phyloP scores from a whole-genome alignment of 306 rosid genomes.

The Cucumis hystrix region DNA sequence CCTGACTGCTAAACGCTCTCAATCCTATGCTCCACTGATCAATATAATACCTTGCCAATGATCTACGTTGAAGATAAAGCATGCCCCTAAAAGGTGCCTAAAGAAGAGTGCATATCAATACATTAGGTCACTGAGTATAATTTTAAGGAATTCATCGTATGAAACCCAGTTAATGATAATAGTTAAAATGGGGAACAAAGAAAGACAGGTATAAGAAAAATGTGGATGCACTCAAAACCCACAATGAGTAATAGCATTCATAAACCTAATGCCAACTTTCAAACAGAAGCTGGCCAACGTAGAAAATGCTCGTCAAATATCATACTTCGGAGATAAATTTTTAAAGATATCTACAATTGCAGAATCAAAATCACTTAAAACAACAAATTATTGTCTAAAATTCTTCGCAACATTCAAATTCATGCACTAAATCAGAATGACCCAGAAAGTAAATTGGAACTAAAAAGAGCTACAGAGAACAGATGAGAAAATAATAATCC shows the following conservation, averaged over 20 bases:
- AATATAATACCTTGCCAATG: constrained; percentile 29
- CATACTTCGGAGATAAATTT: not conserved
- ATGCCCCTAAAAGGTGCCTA: constrained; percentile 70
- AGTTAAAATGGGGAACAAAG: not conserved
- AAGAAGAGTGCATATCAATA: not conserved
- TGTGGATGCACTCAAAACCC: not conserved
- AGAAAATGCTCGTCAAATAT: not conserved
- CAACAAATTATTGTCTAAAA: not conserved
- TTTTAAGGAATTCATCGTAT: not conserved
- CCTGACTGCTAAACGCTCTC: constrained; percentile 70
- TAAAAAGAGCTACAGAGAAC: too few species aligned
- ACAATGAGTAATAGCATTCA: not conserved
- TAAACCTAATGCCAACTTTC: not conserved
- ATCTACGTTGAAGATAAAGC: constrained; percentile 37
- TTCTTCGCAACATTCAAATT: not conserved
- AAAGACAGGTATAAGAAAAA: not conserved
- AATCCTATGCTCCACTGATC: constrained; percentile 36
- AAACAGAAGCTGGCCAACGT: not conserved
- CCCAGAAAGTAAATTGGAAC: not conserved
- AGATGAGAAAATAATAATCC: not conserved
- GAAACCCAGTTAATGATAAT: not conserved
- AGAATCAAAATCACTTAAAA: not conserved
- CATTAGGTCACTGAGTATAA: not conserved
- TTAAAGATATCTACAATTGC: not conserved
- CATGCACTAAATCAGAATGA: not conserved